Evolutionary conservation across 2,329 filamentous ascomycete genomes (phyloP).

Genomic region (Penicillium sp.): DNA sequence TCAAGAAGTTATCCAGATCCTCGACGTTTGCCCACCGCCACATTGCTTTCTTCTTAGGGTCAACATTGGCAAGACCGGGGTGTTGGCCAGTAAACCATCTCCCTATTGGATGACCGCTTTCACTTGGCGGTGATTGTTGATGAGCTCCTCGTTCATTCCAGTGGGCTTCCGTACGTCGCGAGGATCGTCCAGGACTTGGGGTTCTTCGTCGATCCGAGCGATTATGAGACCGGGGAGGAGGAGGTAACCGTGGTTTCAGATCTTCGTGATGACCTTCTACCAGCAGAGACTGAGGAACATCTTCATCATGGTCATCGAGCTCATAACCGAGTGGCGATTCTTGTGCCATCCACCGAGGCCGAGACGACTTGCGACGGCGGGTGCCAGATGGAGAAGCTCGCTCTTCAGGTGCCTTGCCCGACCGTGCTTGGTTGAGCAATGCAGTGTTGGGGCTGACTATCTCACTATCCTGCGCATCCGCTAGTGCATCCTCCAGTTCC

Average conservation of each 20-base stretch:
- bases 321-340: conserved; percentile 33
- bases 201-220: conserved; percentile 20
- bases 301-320: conserved; percentile 57
- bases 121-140: conserved; percentile 39
- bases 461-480: conserved; percentile 50
- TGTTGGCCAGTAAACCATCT: conserved; percentile 31
- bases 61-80: conserved; percentile 43
- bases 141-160: conserved; percentile 51
- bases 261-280: conserved; percentile 51
- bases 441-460: conserved; percentile 45
- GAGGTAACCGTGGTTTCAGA: conserved; percentile 37
- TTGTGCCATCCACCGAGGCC: conserved; percentile 32
- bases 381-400: conserved; percentile 18
- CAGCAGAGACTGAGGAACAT: conserved; percentile 62
- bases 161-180: conserved; percentile 44
- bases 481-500: conserved; percentile 56
- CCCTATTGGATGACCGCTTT: conserved; percentile 19
- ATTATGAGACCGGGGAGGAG: conserved; percentile 32
- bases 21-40: conserved; percentile 92
- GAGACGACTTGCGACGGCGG: conserved; percentile 28
- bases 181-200: conserved; percentile 40
- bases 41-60: conserved; percentile 73
- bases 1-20: conserved; percentile 83
- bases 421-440: conserved; percentile 35
- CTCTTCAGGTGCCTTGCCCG: conserved; percentile 18